A percentile compares a stretch with the other conserved stretches of the same genome.
Conservation (phyloP, 2,329 filamentous ascomycete genomes). For the Zymoseptoria crescenta region DNA sequence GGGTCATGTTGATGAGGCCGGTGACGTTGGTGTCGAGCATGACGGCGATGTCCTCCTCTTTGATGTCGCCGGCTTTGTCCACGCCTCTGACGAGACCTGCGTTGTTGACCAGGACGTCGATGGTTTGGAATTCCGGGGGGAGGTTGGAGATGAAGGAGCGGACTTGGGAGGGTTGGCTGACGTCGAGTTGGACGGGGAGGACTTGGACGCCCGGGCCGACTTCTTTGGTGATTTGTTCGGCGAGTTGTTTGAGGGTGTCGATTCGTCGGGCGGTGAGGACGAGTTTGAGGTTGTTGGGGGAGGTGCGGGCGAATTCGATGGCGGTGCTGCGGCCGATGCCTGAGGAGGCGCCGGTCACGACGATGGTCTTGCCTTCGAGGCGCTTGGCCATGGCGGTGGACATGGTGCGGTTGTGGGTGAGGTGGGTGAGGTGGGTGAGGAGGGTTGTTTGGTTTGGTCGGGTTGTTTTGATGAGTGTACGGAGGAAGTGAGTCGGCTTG, state of each 20-base stretch:
- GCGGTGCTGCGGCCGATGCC: constrained; percentile 80
- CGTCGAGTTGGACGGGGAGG: constrained; percentile 74
- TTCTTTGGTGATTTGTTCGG: constrained; percentile 66
- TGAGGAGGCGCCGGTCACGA: constrained; percentile 87
- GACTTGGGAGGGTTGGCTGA: constrained; percentile 71
- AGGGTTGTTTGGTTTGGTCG: not conserved
- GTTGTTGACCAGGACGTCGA: constrained; percentile 92
- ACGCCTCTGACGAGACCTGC: constrained; percentile 86
- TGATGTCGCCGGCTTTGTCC: constrained; percentile 76
- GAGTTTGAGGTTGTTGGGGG: constrained; percentile 70
- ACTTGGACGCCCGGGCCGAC: constrained; percentile 75
- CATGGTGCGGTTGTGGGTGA: constrained; percentile 42
- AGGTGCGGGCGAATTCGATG: constrained; percentile 85
- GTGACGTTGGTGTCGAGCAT: constrained; percentile 95
- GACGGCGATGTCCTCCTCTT: constrained; percentile 67
- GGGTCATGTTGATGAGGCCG: constrained; percentile 92
- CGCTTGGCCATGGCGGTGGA: constrained; percentile 67
- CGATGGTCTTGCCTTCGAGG: constrained; percentile 83
- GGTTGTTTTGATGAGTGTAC: constrained; percentile 4
- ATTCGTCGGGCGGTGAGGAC: constrained; percentile 82
- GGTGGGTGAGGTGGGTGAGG: not conserved
- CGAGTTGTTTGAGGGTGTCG: constrained; percentile 69
- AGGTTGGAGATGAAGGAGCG: constrained; percentile 62
- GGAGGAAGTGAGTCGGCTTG: constrained; percentile 7
- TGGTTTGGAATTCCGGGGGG: constrained; percentile 73